These are phyloP conservation scores for Cucurbita argyrosperma DNA, from an alignment of 306 rosid genomes.

Conservation along the genomic window DNA sequence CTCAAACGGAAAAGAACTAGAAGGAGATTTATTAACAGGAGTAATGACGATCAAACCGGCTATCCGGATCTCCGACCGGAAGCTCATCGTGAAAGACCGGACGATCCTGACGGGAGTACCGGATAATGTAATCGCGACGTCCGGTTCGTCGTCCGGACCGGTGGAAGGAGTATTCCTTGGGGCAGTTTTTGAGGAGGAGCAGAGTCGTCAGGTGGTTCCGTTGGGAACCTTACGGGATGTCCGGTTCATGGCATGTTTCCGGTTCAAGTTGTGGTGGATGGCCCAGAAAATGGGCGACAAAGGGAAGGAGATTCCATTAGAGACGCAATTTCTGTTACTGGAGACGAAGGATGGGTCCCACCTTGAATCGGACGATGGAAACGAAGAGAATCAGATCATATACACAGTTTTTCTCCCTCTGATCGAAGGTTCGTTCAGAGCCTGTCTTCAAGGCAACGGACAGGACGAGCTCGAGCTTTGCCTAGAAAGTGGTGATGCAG, in stretches of 20 bases:
- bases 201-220: slow-evolving; percentile 51
- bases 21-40: background rate
- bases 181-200: slow-evolving; percentile 27
- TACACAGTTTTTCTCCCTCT: slow-evolving; percentile 76
- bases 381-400: slow-evolving; percentile 27
- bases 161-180: slow-evolving; percentile 62
- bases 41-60: slow-evolving; percentile 68
- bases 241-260: slow-evolving; percentile 65
- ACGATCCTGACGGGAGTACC: slow-evolving; percentile 63
- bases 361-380: slow-evolving; percentile 29
- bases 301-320: slow-evolving; percentile 62
- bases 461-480: slow-evolving; percentile 58
- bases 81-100: slow-evolving; percentile 43
- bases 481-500: slow-evolving; percentile 64
- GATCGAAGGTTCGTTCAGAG: slow-evolving; percentile 60
- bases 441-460: slow-evolving; percentile 55
- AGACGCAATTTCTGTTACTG: slow-evolving; percentile 68
- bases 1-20: background rate
- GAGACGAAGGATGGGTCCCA: slow-evolving; percentile 67
- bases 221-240: slow-evolving; percentile 42
- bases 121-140: slow-evolving; percentile 45
- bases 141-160: slow-evolving; percentile 43
- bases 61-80: slow-evolving; percentile 46
- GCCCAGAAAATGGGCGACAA: slow-evolving; percentile 75
- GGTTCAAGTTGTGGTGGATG: slow-evolving; percentile 99